phyloP scores from a whole-genome alignment of 169 alveolate genomes.

The Cystoisospora suis region DNA sequence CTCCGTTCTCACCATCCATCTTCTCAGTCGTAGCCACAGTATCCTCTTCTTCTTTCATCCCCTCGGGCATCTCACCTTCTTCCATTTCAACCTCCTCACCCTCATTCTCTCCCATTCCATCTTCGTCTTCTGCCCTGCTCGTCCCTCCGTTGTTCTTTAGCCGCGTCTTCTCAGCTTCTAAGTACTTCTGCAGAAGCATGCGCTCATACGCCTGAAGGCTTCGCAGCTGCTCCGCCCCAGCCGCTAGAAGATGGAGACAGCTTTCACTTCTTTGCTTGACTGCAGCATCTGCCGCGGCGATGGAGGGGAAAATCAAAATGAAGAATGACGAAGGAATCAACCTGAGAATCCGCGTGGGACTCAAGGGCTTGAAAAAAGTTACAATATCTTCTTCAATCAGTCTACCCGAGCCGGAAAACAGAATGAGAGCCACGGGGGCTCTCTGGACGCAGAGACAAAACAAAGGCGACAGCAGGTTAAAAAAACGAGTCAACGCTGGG shows the following conservation, averaged over 20 bases:
- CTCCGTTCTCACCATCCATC: background rate
- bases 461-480: background rate
- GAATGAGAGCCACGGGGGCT: background rate
- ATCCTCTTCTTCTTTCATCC: background rate
- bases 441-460: background rate
- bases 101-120: background rate
- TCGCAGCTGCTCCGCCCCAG: constrained; percentile 12
- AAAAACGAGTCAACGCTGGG: too few species aligned
- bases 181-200: background rate
- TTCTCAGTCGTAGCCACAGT: background rate
- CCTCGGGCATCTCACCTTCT: background rate
- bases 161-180: background rate
- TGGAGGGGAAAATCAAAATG: constrained; percentile 16
- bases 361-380: background rate
- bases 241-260: background rate
- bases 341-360: background rate
- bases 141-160: background rate
- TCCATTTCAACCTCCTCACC: background rate
- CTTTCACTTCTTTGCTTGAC: background rate
- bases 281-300: constrained; percentile 25
- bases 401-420: background rate
- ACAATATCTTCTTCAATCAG: background rate
- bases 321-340: constrained; percentile 4
- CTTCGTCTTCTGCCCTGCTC: background rate
- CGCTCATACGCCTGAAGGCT: background rate